Conservation (phyloP, 192 early-diverging fungal species). For the Entomortierella parvispora region DNA sequence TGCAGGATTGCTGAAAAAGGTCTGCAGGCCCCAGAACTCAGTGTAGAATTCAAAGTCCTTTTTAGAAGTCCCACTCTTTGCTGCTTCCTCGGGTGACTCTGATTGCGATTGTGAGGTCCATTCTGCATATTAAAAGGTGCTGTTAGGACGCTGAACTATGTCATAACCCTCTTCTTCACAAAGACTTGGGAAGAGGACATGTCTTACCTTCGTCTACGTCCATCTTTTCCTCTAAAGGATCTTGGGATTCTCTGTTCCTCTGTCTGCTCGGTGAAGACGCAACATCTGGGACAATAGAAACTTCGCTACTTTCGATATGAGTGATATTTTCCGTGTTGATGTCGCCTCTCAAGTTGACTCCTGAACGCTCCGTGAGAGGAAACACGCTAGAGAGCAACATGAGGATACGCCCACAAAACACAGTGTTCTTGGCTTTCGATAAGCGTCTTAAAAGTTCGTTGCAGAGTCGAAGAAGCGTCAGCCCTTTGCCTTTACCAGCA, state of each 20-base stretch:
- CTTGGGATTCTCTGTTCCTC: not conserved
- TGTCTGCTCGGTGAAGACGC: not conserved
- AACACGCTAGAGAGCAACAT: conserved; percentile 88
- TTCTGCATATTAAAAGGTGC: not conserved
- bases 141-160: not conserved
- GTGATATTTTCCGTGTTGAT: conserved; percentile 81
- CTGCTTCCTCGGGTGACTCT: not conserved
- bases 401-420: conserved; percentile 87
- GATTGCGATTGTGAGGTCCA: conserved; percentile 2
- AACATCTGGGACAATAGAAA: conserved; percentile 56
- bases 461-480: conserved; percentile 84
- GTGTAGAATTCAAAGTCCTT: conserved; percentile 64
- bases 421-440: conserved; percentile 85
- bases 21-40: conserved; percentile 84
- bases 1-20: conserved; percentile 77
- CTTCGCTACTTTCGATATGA: conserved; percentile 56
- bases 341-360: conserved; percentile 90
- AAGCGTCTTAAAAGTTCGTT: conserved; percentile 90
- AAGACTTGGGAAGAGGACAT: not conserved
- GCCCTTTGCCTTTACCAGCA: conserved; percentile 83
- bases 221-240: conserved; percentile 13
- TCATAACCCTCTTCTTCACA: not conserved
- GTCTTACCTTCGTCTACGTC: conserved; percentile 41
- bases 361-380: conserved; percentile 87
- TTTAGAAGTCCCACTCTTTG: not conserved